These are phyloP conservation scores for Psilocybe sp. DNA, from an alignment of 768 basidiomycete species.

Conservation along the genomic window DNA sequence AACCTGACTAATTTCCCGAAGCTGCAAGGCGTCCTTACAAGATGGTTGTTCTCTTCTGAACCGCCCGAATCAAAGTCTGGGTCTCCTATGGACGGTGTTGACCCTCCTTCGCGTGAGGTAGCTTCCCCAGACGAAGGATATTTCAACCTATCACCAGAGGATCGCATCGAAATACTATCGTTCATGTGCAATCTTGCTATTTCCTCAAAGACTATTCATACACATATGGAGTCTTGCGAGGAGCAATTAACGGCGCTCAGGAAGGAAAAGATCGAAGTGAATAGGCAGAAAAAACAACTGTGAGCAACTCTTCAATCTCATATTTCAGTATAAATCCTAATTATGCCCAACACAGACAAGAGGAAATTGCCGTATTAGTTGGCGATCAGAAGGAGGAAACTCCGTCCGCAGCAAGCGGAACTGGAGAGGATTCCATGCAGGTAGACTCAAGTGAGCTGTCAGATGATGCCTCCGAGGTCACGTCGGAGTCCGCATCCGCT, in stretches of 20 bases:
- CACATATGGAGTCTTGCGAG: conserved; percentile 89
- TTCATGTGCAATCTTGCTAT: conserved; percentile 90
- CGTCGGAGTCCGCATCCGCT: conserved; percentile 57
- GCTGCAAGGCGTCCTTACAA: conserved; percentile 67
- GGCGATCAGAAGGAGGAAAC: conserved; percentile 55
- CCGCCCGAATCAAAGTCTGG: conserved; percentile 45
- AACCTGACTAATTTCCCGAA: conserved; percentile 69
- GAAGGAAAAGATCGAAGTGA: conserved; percentile 95
- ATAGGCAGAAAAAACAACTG: conserved; percentile 86
- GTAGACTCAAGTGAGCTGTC: conserved; percentile 73
- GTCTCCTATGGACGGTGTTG: conserved; percentile 35
- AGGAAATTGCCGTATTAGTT: conserved; percentile 68
- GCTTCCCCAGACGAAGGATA: conserved; percentile 71
- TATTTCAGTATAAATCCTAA: conserved; percentile 1
- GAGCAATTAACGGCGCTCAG: conserved; percentile 86
- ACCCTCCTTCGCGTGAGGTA: conserved; percentile 33
- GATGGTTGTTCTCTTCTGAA: conserved; percentile 70
- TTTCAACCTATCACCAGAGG: conserved; percentile 63
- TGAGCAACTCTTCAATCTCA: conserved; percentile 39
- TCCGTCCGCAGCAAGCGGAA: conserved; percentile 37
- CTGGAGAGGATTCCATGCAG: conserved; percentile 57
- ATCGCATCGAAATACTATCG: conserved; percentile 81
- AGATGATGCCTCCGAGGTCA: conserved; percentile 59
- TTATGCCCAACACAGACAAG: conserved; percentile 41
- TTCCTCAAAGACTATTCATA: conserved; percentile 85